These are phyloP conservation scores for Prunus armeniaca DNA, from an alignment of 306 rosid species.

Conservation along the genomic window DNA sequence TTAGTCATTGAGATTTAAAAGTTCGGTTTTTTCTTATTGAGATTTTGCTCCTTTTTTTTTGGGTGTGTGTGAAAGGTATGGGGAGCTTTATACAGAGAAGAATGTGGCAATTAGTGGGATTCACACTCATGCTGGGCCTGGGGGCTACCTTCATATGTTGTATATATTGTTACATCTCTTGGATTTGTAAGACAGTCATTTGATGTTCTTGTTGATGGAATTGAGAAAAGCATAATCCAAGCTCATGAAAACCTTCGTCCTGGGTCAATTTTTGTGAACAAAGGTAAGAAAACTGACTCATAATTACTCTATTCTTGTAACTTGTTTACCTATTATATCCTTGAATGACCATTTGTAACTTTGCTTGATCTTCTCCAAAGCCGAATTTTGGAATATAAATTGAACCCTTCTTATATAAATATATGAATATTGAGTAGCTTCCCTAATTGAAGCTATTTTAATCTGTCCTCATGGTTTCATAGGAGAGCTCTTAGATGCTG, in stretches of 20 bases:
- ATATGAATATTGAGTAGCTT: not conserved
- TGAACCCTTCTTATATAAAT: too few species aligned
- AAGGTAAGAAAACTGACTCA: constrained; percentile 37
- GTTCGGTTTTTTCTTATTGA: not conserved
- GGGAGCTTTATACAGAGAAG: constrained; percentile 58
- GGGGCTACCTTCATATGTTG: constrained; percentile 74
- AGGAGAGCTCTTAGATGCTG: constrained; percentile 72
- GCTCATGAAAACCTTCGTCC: constrained; percentile 68
- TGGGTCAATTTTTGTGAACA: constrained; percentile 49
- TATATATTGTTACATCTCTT: constrained; percentile 61
- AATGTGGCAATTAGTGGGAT: constrained; percentile 76
- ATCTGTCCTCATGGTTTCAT: constrained; percentile 10
- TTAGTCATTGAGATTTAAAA: too few species aligned
- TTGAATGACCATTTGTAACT: too few species aligned
- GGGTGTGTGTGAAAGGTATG: constrained; percentile 32
- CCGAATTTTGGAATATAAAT: not conserved
- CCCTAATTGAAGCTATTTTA: not conserved
- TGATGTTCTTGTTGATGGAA: constrained; percentile 63
- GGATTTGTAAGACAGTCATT: constrained; percentile 76
- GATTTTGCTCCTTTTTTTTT: not conserved
- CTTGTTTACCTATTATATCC: not conserved
- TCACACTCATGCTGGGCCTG: constrained; percentile 78
- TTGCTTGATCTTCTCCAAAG: not conserved
- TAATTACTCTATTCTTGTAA: not conserved
- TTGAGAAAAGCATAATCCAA: constrained; percentile 60